Percentiles rank a stretch among this genome's conserved stretches.
phyloP scores from a whole-genome alignment of 164 flowering plant genomes.

The Brasenia schreberi region DNA sequence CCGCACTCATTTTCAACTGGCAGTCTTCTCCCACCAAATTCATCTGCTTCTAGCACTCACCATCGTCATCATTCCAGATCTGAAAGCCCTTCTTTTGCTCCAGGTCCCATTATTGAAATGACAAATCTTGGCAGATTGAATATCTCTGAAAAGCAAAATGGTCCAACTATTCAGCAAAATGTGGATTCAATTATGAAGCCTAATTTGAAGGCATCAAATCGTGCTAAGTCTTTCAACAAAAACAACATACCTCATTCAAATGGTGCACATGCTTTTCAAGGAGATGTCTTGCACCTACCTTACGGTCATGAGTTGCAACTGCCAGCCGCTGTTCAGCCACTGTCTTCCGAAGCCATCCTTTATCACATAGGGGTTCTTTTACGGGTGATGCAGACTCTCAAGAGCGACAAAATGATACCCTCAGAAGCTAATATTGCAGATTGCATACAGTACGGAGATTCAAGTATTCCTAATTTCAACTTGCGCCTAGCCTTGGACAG shows the following conservation, averaged over 20 bases:
- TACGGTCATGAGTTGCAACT: conserved; percentile 24
- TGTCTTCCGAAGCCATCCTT: conserved; percentile 9
- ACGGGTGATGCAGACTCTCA: conserved; percentile 59
- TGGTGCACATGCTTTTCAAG: conserved; percentile 9
- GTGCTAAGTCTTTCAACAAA: conserved; percentile 16
- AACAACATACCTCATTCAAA: conserved; percentile 16
- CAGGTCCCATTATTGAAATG: conserved; percentile 19
- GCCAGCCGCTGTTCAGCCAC: conserved; percentile 11
- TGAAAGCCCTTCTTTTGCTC: conserved; percentile 19
- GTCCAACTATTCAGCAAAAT: conserved; percentile 21
- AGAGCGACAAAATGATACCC: conserved; percentile 57
- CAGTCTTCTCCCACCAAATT: conserved; percentile 21
- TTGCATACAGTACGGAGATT: conserved; percentile 54
- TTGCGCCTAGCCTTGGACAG: conserved; percentile 47
- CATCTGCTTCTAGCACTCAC: conserved; percentile 7
- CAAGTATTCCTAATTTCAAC: conserved; percentile 43
- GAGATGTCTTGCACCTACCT: conserved; percentile 12
- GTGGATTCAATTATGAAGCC: conserved; percentile 17
- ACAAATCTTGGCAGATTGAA: conserved; percentile 44
- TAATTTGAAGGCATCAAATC: conserved; percentile 12
- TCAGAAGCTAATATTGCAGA: conserved; percentile 69
- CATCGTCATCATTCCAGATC: conserved; percentile 28
- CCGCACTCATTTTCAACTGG: conserved; percentile 25
- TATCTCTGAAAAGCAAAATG: conserved; percentile 19
- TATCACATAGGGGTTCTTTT: conserved; percentile 54